Evolutionary conservation across 805 yeast genomes (phyloP), one percentile per base, ranked within the genome.

Genomic region (Metschnikowia sp.): DNA sequence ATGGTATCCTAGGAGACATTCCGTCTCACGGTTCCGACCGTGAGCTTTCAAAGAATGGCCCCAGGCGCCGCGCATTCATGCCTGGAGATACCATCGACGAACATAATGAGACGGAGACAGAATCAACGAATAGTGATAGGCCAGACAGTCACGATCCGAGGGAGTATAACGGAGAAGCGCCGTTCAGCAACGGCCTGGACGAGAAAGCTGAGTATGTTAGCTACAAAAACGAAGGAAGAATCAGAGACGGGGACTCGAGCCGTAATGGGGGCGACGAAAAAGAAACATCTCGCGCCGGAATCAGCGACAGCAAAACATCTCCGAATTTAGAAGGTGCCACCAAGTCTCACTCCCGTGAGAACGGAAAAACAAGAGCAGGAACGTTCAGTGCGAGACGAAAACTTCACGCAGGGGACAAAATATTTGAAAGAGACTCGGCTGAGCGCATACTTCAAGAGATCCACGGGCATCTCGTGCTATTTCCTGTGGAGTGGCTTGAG

Each of bases 401-500:
- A 48, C 59, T 60, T 15, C 56, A 66, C 36, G 63, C 64, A 6
- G 72, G 74, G 15, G 78, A 79, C 43, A 72, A 78, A 40, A 78
- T 86, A 1, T 81, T 77, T 54, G 96, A 86, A 50, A 77, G 86
- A 45, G 83, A 79, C 38, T 81, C 94, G 0, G 95, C 97, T 0
- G 90, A 84, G 54, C 73, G 83, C 49, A 70, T 90, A 32, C 69
- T 94, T 52, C 71, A 74, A 41, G 83, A 88, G 48, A 72, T 92
- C 15, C 86, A 83, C 44, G 99, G 99, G 2, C 86, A 94, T 61
- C 68, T 94, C 55, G 97, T 94, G 7, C 63, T 85, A n/a, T 92
- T 91, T 72, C 98, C 99, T 0, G 76, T 87, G 0, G 89, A 89
- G 51, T 94, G 99, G 99, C 75, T 94, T 37, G 72, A 79, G 57